Base-by-base conservation (phyloP, 2,329 filamentous ascomycete genomes). In the Stagonosporopsis rhizophila region DNA sequence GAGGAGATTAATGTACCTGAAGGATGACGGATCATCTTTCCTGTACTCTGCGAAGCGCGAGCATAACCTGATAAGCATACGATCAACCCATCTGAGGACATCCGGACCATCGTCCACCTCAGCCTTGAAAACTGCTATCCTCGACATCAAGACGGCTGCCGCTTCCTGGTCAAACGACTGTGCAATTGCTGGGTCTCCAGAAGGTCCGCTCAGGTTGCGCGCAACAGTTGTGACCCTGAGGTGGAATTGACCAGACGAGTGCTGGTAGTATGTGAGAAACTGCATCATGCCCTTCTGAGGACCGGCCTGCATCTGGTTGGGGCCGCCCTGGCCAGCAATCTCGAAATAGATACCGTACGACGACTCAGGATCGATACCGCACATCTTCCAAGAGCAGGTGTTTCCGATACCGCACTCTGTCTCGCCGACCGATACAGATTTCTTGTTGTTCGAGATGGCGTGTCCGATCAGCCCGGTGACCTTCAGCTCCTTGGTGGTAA, bases 301-400 rank as follows among this genome's bases (percentile, higher is more conserved):
- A 6, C 89, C 87, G 75, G 94, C 91, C 71, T 94, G 91, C 76
- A 96, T 90, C 61, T 91, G 87, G 44, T 90, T 85, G 15, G 92
- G 90, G 7, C 92, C 92, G 32, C 92, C 92, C 78, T 98, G 95
- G 68, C 90, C 92, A 42, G 95, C 94, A 73, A 99, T 96, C 77
- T 99, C 95, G 69, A 98, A 99, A 79, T 98, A 99, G 61, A 99
- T 85, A 59, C 92, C 95, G 70, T 98, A 98, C 70, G 92, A 97
- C 28, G 95, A 88, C 52, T 88, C 89, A 11, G 95, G 95, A 69
- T 98, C 93, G 65, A 99, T 97, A 65, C 92, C 93, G 71, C 95
- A 98, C 94, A 99, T 97, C 80, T 99, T 99, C 95, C 95, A 99
- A 3, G 93, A 94, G 78, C 94, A 98, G 0, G 95, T 99, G 75